Base-by-base conservation (phyloP, 306 rosid genomes). In the Rubus idaeus region DNA sequence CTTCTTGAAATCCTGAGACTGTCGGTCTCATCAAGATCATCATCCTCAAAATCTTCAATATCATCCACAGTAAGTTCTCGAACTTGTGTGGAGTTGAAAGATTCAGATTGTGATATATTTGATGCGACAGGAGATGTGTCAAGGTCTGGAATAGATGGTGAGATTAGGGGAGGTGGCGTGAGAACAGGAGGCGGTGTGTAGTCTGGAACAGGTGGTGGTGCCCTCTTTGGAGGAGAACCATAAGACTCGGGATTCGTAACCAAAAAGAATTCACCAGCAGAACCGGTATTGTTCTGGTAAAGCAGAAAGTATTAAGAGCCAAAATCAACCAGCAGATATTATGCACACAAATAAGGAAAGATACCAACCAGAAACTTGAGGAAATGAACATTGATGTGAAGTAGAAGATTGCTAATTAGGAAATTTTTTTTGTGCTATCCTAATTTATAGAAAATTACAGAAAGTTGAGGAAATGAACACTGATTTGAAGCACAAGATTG, bases 31-130 rank as follows among this genome's bases (percentile, higher is more conserved):
- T 88, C 86, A 57, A 67, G 20, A 65, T 78, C 84, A 21, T 89
- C 96, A 47, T 94, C 96, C 58, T 92, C 99, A 84, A 95, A 92
- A 83, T 95, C 97, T 52, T 92, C 97, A 72, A 95, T 95, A 81
- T 91, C 99, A 88, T 95, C 97, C 75, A 92, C 91, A 10, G 97
- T 95, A 26, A 95, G 79, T 80, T 92, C 99, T 73, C 81, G 90
- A 82, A 84, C 88, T 78, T 88, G 96, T 12, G 87, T 78, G 51
- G 97, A 87, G 86, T 86, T 88, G 77, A 95, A 87, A 65, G 99
- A 92, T 81, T 85, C 91, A 5, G 99, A 92, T 88, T 93, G 85
- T 42, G 93, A 89, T 65, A 86, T 71, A 88, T 65, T 86, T 70
- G 96, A 83, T 69, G 73, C 82, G 77, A 80, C 68, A 1, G 90